Base-by-base conservation (phyloP, 768 basidiomycete species). In the Russula lepida region DNA sequence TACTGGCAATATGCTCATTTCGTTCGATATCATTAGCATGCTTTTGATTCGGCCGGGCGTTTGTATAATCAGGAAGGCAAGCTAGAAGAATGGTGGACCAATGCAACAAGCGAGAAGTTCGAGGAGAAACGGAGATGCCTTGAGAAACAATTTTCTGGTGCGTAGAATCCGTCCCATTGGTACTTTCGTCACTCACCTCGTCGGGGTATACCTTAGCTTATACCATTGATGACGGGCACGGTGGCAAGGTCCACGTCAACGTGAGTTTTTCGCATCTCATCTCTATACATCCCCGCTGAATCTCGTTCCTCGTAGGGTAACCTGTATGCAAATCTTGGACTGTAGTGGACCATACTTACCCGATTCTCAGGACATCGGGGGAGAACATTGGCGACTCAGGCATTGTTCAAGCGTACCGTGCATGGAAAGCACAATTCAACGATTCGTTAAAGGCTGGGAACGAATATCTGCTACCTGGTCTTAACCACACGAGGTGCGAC, bases 61-160 rank as follows among this genome's bases (percentile, higher is more conserved):
- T 77, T 94, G 66, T 99, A 95, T 71, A 94, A 98, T 71, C 88
- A 92, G 70, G 74, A 88, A 43, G 97, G 95, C 54, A 87, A 87
- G 73, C 75, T 94, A 13, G 84, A 88, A 60, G 79, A 93, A 68
- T 98, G 94, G 94, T 98, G 94, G 94, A 87, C 90, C 2, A 89
- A 94, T 62, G 75, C 77, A 44, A 98, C 95, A 3, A 90, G 86
- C 67, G 79, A 84, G 63, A 87, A 86, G 0, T 99, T 95, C 78
- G 77, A 90, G 57, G 78, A 81, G 62, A 85, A 86, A 56, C 88
- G 92, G 67, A 81, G 88, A 57, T 98, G 95, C 71, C 87, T 99
- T 56, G 84, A 89, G n/a, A 80, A 88, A 55, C 95, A 98, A 71
- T 98, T 86, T 74, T 90, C 88, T n/a, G 79, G 88, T 88, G 67